A percentile compares a stretch with the other conserved stretches of the same genome.
Conservation (phyloP, 129 eudicot species). For the Lactuca saligna region DNA sequence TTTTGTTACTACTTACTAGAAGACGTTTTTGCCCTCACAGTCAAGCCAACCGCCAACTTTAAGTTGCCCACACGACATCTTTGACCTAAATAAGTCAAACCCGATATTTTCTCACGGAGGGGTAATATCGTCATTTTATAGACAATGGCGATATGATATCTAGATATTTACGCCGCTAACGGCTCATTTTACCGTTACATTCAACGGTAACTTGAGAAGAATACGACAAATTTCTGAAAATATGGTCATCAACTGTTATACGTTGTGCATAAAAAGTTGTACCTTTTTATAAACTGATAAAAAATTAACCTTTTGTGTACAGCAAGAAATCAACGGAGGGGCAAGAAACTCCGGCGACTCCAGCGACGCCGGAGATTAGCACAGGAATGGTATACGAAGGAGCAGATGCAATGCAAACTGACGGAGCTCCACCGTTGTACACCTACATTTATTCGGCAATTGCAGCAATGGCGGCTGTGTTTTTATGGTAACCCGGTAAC, state of each 20-base stretch:
- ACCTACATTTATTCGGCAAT: conserved; percentile 29
- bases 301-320: conserved; percentile 19
- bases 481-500: conserved; percentile 14
- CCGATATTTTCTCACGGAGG: neutral
- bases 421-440: conserved; percentile 12
- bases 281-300: neutral
- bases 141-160: neutral
- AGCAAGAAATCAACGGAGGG: conserved; percentile 64
- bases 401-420: conserved; percentile 50
- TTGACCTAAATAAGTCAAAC: neutral
- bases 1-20: too few species aligned
- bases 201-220: conserved; percentile 13
- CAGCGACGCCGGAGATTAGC: conserved; percentile 14
- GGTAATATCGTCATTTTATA: neutral
- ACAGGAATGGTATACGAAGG: conserved; percentile 72
- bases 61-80: conserved; percentile 7
- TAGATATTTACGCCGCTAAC: conserved; percentile 22
- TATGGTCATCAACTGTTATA: neutral
- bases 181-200: conserved; percentile 5
- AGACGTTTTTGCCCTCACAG: neutral
- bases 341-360: conserved; percentile 20
- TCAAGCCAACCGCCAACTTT: neutral
- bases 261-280: neutral
- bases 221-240: neutral
- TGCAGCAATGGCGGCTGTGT: conserved; percentile 24